A percentile compares a stretch with the other conserved stretches of the same genome.
Evolutionary conservation across 345 rosid species (phyloP).

Genomic region (Populus pruinosa): DNA sequence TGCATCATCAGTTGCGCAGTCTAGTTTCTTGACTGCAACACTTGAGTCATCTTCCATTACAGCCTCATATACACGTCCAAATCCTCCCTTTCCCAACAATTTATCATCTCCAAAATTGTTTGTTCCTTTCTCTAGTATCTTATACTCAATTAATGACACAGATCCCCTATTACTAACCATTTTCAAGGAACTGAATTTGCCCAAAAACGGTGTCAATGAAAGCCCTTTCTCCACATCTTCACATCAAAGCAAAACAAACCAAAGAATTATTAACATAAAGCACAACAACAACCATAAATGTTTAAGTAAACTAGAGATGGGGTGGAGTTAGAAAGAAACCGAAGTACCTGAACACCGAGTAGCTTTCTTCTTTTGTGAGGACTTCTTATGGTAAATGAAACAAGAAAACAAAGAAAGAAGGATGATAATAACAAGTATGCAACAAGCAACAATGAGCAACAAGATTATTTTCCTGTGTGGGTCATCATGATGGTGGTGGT

Average conservation of each 20-base stretch:
- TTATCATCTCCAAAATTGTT: slow-evolving; percentile 61
- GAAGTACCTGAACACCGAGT: slow-evolving; percentile 49
- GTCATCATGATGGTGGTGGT: slow-evolving; percentile 36
- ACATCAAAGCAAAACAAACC: slow-evolving; percentile 5
- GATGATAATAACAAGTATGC: slow-evolving; percentile 43
- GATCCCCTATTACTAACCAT: slow-evolving; percentile 45
- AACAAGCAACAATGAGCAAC: slow-evolving; percentile 54
- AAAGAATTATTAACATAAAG: slow-evolving; percentile 15
- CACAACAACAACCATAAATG: background rate
- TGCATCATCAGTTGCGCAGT: slow-evolving; percentile 66
- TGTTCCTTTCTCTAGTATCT: slow-evolving; percentile 63
- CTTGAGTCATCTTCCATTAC: slow-evolving; percentile 47
- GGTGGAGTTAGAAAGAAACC: background rate
- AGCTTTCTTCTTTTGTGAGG: slow-evolving; percentile 38
- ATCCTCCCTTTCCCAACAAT: slow-evolving; percentile 83
- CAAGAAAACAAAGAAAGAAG: slow-evolving; percentile 38
- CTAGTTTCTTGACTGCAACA: slow-evolving; percentile 83
- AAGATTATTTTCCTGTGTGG: slow-evolving; percentile 39
- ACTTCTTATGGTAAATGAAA: slow-evolving; percentile 49
- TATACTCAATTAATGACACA: slow-evolving; percentile 58
- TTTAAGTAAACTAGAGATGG: slow-evolving; percentile 1
- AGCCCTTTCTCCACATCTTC: slow-evolving; percentile 55
- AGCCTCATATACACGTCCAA: slow-evolving; percentile 81
- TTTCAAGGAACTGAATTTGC: slow-evolving; percentile 48
- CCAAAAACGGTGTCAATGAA: slow-evolving; percentile 46